phyloP scores from a whole-genome alignment of 805 yeast species.

The Lachancea thermotolerans region DNA sequence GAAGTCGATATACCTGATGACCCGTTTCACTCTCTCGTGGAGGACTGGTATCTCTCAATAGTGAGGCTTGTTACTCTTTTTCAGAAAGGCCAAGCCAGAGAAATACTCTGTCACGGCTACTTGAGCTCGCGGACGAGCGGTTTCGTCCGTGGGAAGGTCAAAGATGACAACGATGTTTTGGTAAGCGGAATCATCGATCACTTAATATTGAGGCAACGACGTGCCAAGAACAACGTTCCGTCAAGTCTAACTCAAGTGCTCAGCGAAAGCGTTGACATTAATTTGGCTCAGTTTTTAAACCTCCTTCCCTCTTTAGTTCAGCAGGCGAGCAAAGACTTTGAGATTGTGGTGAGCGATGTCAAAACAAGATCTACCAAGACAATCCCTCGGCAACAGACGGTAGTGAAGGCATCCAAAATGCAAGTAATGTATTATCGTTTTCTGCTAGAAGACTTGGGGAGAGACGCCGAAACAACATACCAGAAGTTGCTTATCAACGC shows the following conservation, averaged over 20 bases:
- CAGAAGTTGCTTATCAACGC: slow-evolving; percentile 41
- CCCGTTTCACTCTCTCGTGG: slow-evolving; percentile 21
- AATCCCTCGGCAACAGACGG: slow-evolving; percentile 46
- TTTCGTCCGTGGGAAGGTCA: slow-evolving; percentile 9
- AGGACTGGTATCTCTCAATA: slow-evolving; percentile 39
- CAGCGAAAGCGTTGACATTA: slow-evolving; percentile 1
- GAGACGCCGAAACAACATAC: slow-evolving; percentile 32
- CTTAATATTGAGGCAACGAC: slow-evolving; percentile 20
- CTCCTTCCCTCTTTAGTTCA: background rate
- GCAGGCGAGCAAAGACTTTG: slow-evolving; percentile 7
- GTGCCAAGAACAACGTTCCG: background rate
- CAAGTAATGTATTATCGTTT: slow-evolving; percentile 57
- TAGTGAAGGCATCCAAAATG: slow-evolving; percentile 41
- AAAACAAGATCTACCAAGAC: slow-evolving; percentile 47
- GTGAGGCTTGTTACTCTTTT: slow-evolving; percentile 38
- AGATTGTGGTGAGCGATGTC: slow-evolving; percentile 44
- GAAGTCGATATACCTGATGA: slow-evolving; percentile 18
- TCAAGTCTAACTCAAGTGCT: slow-evolving; percentile 1
- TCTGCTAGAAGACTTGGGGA: slow-evolving; percentile 38
- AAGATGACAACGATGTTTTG: slow-evolving; percentile 33
- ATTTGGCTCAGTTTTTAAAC: slow-evolving; percentile 16
- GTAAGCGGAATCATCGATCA: slow-evolving; percentile 64
- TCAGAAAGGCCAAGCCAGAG: slow-evolving; percentile 50
- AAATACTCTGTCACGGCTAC: slow-evolving; percentile 50
- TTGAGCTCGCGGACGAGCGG: slow-evolving; percentile 28